Evolutionary conservation across 2,329 filamentous ascomycete species (phyloP), one percentile per base, ranked within the genome.

Genomic region (Endoconidiophora laricicola): DNA sequence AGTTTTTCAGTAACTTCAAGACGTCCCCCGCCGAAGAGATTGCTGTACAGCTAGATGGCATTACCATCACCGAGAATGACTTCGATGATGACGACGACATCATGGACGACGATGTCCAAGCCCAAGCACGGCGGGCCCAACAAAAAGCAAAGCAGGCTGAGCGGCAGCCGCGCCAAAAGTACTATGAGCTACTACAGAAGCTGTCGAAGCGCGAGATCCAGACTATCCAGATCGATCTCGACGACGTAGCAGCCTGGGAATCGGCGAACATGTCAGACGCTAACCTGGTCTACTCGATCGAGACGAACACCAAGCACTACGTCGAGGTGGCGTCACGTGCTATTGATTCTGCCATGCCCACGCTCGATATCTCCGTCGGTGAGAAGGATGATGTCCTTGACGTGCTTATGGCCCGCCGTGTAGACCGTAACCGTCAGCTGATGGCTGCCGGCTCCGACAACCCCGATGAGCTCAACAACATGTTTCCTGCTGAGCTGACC

Each of bases 321-420:
- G 81, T 96, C 57, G 91, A 98, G 60, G 76, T 96, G 53, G 67
- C 96, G 53, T 90, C 90, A 2, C 75, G 83, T 56, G 91, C 91
- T 6, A 80, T 95, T 42, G 91, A 98, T 67, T 82, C 79, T 53
- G 74, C 85, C 49, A 79, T 98, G 74, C 91, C 91, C 1, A 71
- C 75, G 55, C 82, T 88, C 39, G 83, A 77, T 12, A 72, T 72
- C 48, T 86, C 94, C n/a, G 29, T 50, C 57, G 86, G 82, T 57
- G 96, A 94, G 73, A 96, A 96, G 65, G 88, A 95, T 60, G 91
- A 98, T 65, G 88, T 96, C 7, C 74, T 98, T 41, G 91, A 98
- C 65, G 86, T 98, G 26, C 82, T 98, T 60, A 93, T 95, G 83
- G 85, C 86, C 39, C 86, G 94, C 61, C 81, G 91, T 58, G 80